These are phyloP conservation scores for Pneumocystis carinii DNA, from an alignment of 1,139 yeast genomes.

Conservation along the genomic window DNA sequence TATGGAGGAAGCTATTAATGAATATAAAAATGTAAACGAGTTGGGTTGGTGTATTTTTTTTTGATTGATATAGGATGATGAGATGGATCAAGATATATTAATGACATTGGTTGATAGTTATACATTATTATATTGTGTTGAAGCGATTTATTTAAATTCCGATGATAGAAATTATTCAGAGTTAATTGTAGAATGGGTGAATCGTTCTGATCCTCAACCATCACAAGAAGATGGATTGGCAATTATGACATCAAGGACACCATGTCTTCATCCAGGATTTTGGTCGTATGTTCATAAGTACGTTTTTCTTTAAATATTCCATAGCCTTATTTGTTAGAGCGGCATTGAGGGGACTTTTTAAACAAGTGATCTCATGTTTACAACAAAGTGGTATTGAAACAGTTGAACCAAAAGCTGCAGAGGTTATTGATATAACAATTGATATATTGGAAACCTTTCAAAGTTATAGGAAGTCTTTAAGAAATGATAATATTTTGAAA, in stretches of 20 bases:
- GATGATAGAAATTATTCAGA: background rate
- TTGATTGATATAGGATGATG: background rate
- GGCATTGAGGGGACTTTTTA: background rate
- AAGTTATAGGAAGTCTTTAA: background rate
- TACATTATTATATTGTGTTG: background rate
- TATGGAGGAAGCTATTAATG: background rate
- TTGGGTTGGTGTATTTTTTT: background rate
- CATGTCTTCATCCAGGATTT: slow-evolving; percentile 1
- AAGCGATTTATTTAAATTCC: background rate
- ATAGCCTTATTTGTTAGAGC: background rate
- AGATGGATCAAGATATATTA: slow-evolving; percentile 1
- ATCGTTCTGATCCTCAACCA: background rate
- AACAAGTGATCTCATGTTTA: background rate
- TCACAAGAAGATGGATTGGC: background rate
- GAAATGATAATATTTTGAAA: background rate
- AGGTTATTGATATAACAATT: background rate
- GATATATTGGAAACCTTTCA: slow-evolving; percentile 1
- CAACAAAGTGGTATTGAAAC: slow-evolving; percentile 1
- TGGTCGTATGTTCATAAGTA: slow-evolving; percentile 1
- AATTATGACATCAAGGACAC: background rate
- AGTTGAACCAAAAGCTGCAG: background rate
- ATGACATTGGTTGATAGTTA: background rate
- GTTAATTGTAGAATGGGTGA: background rate
- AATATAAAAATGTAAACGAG: background rate
- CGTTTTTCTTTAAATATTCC: background rate